Evolutionary conservation across 2,329 filamentous ascomycete genomes (phyloP).

Genomic region (Aspergillus carbonarius): DNA sequence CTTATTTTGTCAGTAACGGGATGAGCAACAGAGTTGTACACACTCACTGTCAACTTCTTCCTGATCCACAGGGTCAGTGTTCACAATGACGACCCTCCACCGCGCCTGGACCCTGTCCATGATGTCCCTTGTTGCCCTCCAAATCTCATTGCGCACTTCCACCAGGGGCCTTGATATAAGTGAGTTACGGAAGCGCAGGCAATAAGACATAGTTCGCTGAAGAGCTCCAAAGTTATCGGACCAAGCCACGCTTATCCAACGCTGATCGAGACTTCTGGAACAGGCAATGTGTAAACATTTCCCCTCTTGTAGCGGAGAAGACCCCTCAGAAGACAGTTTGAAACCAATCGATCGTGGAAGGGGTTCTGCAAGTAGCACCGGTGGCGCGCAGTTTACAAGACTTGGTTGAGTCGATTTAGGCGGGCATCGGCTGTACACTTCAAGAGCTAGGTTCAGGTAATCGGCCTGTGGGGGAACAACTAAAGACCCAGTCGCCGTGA

Average conservation of each 20-base stretch:
- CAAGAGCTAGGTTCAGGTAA: slow-evolving; percentile 53
- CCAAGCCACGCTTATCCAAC: slow-evolving; percentile 62
- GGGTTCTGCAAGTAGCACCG: slow-evolving; percentile 54
- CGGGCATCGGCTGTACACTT: slow-evolving; percentile 60
- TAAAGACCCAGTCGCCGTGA: slow-evolving; percentile 53
- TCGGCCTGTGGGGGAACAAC: slow-evolving; percentile 51
- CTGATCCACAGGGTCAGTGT: slow-evolving; percentile 51
- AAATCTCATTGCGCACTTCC: slow-evolving; percentile 57
- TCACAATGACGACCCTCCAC: slow-evolving; percentile 58
- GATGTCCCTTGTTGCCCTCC: slow-evolving; percentile 57
- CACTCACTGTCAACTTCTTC: slow-evolving; percentile 52
- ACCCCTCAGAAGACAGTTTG: slow-evolving; percentile 52
- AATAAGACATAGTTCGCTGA: slow-evolving; percentile 56
- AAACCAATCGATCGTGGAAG: slow-evolving; percentile 57
- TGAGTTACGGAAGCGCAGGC: slow-evolving; percentile 44
- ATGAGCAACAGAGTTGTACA: background rate
- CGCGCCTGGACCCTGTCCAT: slow-evolving; percentile 52
- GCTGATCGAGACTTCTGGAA: slow-evolving; percentile 54
- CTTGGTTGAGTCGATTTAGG: slow-evolving; percentile 38
- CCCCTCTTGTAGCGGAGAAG: slow-evolving; percentile 57
- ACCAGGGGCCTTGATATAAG: slow-evolving; percentile 37
- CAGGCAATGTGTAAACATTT: slow-evolving; percentile 60
- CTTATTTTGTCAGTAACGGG: slow-evolving; percentile 28
- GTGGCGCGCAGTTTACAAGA: slow-evolving; percentile 51
- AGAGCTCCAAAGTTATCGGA: slow-evolving; percentile 57